Base-by-base conservation (phyloP, 257 asterid genomes). In the Avicennia marina region DNA sequence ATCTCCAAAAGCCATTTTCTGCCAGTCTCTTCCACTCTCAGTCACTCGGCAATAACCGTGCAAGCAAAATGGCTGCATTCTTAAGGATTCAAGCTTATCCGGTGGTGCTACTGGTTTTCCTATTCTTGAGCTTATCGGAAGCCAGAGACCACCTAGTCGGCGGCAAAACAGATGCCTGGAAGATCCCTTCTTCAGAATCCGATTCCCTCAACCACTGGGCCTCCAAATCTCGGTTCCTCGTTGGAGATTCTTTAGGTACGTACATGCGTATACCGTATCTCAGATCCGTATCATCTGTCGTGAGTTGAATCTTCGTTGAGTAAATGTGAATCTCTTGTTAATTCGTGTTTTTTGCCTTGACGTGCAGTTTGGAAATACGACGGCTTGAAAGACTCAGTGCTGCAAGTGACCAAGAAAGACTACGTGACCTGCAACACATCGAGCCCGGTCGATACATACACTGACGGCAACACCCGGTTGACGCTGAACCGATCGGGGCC, bases 141-240 rank as follows among this genome's bases (percentile, higher is more conserved):
- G 89, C 83, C 9, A 69, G 84, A 66, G 91, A 76, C 3, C 78
- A 65, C 63, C 22, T 79, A 44, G 75, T 89, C 53, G 89, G 89
- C 36, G 89, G 93, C 43, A 75, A 77, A 64, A 13, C 75, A 0
- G 51, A 72, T 62, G 67, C 84, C n/a, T 89, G 97, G 95, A 67
- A 58, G 43, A 57, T 76, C 48, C 91, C 95, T 7, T 7, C 77
- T 13, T 70, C 87, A 0, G 71, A 72, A 8, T 45, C 87, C 0
- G 84, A 74, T 56, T 70, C 84, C 21, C 87, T 89, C 70, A 86
- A 84, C 59, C 72, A 22, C 18, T 89, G 97, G 97, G 82, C 97
- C 0, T 58, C 80, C 64, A 80, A 60, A 2, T 68, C 88, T 2
- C 89, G 95, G 2, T 89, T 89, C 68, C 62, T 56, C 60, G 20